phyloP scores from a whole-genome alignment of 208 protist genomes.

The Vickermania spadyakhi region DNA sequence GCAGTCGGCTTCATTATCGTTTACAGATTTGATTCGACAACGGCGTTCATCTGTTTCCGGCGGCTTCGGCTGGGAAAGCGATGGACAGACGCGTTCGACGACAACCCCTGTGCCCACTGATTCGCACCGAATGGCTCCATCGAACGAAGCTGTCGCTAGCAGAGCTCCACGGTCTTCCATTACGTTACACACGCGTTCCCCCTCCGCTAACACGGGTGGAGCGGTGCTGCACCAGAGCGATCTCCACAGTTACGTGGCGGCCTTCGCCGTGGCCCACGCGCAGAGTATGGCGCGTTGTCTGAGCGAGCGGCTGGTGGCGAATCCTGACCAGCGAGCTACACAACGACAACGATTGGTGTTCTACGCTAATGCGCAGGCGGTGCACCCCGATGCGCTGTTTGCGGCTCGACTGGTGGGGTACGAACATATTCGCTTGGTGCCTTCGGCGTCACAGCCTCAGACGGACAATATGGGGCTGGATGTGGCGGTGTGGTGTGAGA shows the following conservation, averaged over 20 bases:
- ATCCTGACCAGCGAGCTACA: slow-evolving; percentile 5
- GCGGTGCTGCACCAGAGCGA: slow-evolving; percentile 28
- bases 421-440: slow-evolving; percentile 37
- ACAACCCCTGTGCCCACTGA: no score
- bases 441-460: slow-evolving; percentile 21
- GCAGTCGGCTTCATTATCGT: no score
- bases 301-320: background rate
- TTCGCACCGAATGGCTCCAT: background rate
- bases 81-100: no score
- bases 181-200: background rate
- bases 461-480: slow-evolving; percentile 34
- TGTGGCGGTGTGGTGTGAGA: slow-evolving; percentile 28
- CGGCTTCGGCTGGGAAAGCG: no score
- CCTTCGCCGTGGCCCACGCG: slow-evolving; percentile 37
- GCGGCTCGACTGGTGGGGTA: slow-evolving; percentile 51
- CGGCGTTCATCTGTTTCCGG: no score
- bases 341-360: slow-evolving; percentile 26
- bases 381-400: slow-evolving; percentile 23
- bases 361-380: slow-evolving; percentile 63
- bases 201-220: slow-evolving; percentile 17
- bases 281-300: slow-evolving; percentile 35
- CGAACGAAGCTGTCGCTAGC: background rate
- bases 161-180: background rate
- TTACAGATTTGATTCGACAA: no score
- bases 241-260: slow-evolving; percentile 40